Conservation (phyloP, 305 asterid genomes). For the Withania somnifera region DNA sequence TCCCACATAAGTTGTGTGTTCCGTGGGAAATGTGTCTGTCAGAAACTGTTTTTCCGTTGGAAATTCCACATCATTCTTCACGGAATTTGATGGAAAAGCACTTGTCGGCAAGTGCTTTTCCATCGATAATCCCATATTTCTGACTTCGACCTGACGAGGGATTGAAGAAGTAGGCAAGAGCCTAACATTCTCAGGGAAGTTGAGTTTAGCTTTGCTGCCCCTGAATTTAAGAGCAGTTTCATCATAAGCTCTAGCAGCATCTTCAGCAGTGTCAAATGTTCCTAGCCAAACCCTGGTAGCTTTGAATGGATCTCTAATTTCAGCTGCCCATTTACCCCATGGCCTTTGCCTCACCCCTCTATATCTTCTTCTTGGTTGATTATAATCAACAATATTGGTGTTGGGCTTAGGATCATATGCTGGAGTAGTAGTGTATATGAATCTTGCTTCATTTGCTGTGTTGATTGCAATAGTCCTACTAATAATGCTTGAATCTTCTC, state of each 20-base stretch:
- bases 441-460: neutral
- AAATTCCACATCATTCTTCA: neutral
- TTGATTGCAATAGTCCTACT: neutral
- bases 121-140: neutral
- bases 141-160: neutral
- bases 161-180: neutral
- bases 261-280: slow-evolving; percentile 9
- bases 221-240: slow-evolving; percentile 3
- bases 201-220: slow-evolving; percentile 8
- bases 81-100: neutral
- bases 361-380: neutral
- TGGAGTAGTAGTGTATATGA: neutral
- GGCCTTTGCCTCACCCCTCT: slow-evolving; percentile 11
- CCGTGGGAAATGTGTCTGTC: neutral
- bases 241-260: slow-evolving; percentile 5
- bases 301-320: slow-evolving; percentile 5
- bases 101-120: neutral
- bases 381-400: neutral
- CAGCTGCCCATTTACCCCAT: slow-evolving; percentile 7
- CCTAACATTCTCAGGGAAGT: slow-evolving; percentile 5
- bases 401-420: neutral
- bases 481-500: neutral
- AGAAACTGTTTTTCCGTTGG: neutral
- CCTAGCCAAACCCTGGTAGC: slow-evolving; percentile 5
- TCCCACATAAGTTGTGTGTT: neutral